These are phyloP conservation scores for Oropetium thomaeum DNA, from an alignment of 176 grass and related monocot species.

Conservation along the genomic window DNA sequence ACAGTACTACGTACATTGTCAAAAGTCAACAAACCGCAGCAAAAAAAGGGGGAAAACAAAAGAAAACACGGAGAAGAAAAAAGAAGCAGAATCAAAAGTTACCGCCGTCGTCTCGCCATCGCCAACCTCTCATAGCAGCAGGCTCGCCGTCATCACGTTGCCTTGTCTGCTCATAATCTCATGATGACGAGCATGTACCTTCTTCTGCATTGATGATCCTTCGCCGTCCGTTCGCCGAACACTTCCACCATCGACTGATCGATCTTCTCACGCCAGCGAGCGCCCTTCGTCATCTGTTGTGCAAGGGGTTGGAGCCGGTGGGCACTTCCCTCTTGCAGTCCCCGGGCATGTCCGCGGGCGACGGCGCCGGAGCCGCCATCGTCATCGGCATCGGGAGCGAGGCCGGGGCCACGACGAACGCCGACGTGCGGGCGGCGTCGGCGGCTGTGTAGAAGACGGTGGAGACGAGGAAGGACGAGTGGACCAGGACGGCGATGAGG, in stretches of 20 bases:
- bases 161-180: background rate
- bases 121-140: background rate
- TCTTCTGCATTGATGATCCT: background rate
- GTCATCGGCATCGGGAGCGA: constrained; percentile 12
- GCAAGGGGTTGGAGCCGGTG: constrained; percentile 65
- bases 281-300: constrained; percentile 49
- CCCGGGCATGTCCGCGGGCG: constrained; percentile 3
- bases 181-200: background rate
- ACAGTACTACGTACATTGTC: too few species aligned
- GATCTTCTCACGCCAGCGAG: background rate
- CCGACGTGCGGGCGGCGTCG: constrained; percentile 52
- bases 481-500: constrained; percentile 43
- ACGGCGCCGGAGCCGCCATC: constrained; percentile 36
- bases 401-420: constrained; percentile 34
- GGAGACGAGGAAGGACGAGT: constrained; percentile 44
- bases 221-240: background rate
- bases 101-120: background rate
- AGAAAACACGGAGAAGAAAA: constrained; percentile 1
- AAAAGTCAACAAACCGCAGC: background rate
- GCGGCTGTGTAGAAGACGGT: constrained; percentile 33
- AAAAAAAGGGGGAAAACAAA: background rate
- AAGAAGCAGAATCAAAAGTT: constrained; percentile 39
- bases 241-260: background rate
- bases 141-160: background rate
- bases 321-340: constrained; percentile 47